Base-by-base conservation (phyloP, 345 rosid species). In the Gossypium anomalum region DNA sequence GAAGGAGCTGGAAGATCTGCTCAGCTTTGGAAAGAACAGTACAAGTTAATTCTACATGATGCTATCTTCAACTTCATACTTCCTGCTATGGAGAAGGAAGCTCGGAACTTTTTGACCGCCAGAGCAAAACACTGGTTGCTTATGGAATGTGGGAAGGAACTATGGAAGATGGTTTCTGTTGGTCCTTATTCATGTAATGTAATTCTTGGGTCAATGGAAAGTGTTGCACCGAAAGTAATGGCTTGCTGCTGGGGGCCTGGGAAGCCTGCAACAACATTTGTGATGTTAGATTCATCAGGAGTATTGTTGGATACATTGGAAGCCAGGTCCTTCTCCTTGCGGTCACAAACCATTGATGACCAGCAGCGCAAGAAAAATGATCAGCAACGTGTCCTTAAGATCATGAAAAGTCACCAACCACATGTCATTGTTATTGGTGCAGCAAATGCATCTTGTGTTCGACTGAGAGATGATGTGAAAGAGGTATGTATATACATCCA, bases 171-270 rank as follows among this genome's bases (percentile, higher is more conserved):
- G 82, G 92, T 92, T 51, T 94, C 94, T 59, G 88, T 91, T 16
- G 93, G 92, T 68, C 97, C 98, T 38, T 94, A 85, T 79, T 91
- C 84, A 71, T 84, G 89, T 78, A 91, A 89, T 83, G 95, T 88
- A 67, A 89, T 86, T 82, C 75, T 82, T 73, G 79, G 81, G 72
- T 82, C 91, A 16, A 93, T 85, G 70, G 94, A 92, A 71, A 97
- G 89, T 76, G 82, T 87, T 82, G 90, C 91, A 47, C 97, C 96
- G 17, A 87, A 97, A 85, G 98, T 94, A 77, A 88, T 94, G 98
- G 94, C 95, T 68, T 92, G 98, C 81, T 94, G 96, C 79, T 94
- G 98, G 98, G 97, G 98, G 59, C 92, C 98, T 70, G 98, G 97
- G 68, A 91, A 91, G 72, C 98, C 98, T 57, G 90, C 93, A 66